Evolutionary conservation across 2,329 filamentous ascomycete genomes (phyloP), one percentile per base, ranked within the genome.

Genomic region (Fusarium goolgardi): DNA sequence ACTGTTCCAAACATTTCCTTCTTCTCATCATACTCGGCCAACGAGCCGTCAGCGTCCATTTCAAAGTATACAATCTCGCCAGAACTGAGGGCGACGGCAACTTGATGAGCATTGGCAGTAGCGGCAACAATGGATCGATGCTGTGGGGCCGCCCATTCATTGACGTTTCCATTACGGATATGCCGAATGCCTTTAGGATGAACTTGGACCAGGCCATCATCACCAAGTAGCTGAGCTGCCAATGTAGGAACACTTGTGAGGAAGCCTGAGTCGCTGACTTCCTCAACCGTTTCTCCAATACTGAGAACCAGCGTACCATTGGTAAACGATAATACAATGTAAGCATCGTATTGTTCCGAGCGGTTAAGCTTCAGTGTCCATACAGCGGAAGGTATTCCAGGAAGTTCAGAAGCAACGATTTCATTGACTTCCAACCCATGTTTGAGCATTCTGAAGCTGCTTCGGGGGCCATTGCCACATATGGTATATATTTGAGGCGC

Each of bases 41-140:
- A 84, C 5, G 92, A 92, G 31, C 94, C 94, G 78, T 98, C 95
- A 0, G 88, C 86, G 74, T 97, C 96, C 89, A 97, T 95, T 77
- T 99, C 96, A 72, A 99, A 99, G 76, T 98, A 99, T 41, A 97
- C 92, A 67, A 99, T 95, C 78, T 99, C 96, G 37, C 95, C 95
- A 11, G 94, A 97, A 76, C 94, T 98, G 27, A 99, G 84, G 1
- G 96, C 96, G 50, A 98, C 90, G 5, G 94, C 94, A 27, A 99
- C 93, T 79, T 99, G 96, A 41, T 92, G 89, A 73, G 95, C 90
- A 75, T 99, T 99, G 18, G 95, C 96, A 2, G 95, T 91, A 34
- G 95, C 96, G 11, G 95, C 93, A 46, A 98, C 94, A 68, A 99
- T 98, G 0, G 95, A 96, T 23, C 96, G 88, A 82, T 99, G 95